Evolutionary conservation across 2,329 filamentous ascomycete species (phyloP).

Genomic region (Scytalidium lignicola): DNA sequence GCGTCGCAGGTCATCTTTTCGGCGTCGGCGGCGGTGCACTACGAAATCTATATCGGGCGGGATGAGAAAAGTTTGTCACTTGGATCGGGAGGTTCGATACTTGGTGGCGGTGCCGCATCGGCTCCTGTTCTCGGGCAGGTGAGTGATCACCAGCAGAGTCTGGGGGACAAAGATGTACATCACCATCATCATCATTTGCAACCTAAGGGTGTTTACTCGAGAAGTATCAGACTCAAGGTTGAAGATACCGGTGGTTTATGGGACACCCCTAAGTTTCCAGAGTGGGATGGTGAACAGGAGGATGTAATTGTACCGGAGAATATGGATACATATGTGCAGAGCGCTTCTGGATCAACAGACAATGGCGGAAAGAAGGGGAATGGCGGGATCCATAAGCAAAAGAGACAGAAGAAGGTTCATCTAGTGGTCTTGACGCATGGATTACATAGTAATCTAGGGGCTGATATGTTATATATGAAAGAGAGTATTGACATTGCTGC

Average conservation of each 20-base stretch:
- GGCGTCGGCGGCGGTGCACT: slow-evolving; percentile 77
- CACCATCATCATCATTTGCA: slow-evolving; percentile 47
- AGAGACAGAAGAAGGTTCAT: slow-evolving; percentile 74
- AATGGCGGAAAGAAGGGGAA: slow-evolving; percentile 1
- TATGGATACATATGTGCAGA: slow-evolving; percentile 18
- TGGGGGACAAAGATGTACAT: slow-evolving; percentile 49
- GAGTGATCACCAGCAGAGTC: slow-evolving; percentile 67
- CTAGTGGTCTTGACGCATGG: slow-evolving; percentile 91
- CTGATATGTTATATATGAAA: slow-evolving; percentile 95
- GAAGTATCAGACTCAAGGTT: slow-evolving; percentile 69
- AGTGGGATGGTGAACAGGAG: slow-evolving; percentile 43
- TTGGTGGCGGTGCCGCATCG: slow-evolving; percentile 34
- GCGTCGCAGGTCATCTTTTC: slow-evolving; percentile 94
- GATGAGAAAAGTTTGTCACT: slow-evolving; percentile 78
- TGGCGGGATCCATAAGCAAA: slow-evolving; percentile 25
- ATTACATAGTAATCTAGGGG: slow-evolving; percentile 88
- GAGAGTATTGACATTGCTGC: slow-evolving; percentile 90
- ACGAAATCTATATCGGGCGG: slow-evolving; percentile 78
- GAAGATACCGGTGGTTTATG: slow-evolving; percentile 88
- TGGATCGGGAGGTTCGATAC: slow-evolving; percentile 41
- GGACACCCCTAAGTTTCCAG: slow-evolving; percentile 83
- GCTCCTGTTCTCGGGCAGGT: slow-evolving; percentile 59
- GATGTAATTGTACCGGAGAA: slow-evolving; percentile 17
- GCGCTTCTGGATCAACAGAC: slow-evolving; percentile 17
- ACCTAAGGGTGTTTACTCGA: slow-evolving; percentile 75